Evolutionary conservation across 23 red algal species (phyloP).

Genomic region (Gracilaria vermiculophylla): DNA sequence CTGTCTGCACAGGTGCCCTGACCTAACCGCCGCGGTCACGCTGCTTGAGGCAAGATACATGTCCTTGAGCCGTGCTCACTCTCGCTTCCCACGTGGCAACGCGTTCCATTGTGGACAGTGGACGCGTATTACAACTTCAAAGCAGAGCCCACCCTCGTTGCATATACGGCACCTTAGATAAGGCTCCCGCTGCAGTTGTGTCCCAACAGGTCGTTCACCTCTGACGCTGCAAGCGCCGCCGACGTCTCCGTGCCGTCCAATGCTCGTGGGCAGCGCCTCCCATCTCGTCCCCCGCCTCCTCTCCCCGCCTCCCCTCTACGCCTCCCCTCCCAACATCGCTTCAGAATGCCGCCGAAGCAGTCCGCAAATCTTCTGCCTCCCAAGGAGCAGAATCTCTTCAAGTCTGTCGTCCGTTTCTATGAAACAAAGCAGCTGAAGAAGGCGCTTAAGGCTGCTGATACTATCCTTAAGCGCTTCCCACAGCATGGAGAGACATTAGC

Average conservation of each 20-base stretch:
- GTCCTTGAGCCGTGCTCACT: too few relatives aligned
- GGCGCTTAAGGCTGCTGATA: conserved; percentile 89
- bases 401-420: conserved; percentile 82
- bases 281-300: neutral
- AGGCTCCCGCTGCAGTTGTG: neutral
- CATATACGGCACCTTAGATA: too few relatives aligned
- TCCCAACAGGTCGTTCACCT: neutral
- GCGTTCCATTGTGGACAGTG: too few relatives aligned
- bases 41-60: too few relatives aligned
- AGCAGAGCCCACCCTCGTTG: too few relatives aligned
- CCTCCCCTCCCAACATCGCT: neutral
- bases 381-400: conserved; percentile 91
- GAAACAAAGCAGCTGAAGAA: conserved; percentile 98
- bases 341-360: neutral
- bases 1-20: too few relatives aligned
- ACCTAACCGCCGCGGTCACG: too few relatives aligned
- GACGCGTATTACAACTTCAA: too few relatives aligned
- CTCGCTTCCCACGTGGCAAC: too few relatives aligned
- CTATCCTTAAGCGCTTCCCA: conserved; percentile 86
- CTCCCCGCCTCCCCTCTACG: neutral
- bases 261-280: neutral
- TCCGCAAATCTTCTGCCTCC: conserved; percentile 54
- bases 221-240: neutral
- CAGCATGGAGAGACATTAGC: conserved; percentile 98
- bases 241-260: neutral